phyloP scores from a whole-genome alignment of 2,329 filamentous ascomycete species.

The Mycosphaerella sp. region DNA sequence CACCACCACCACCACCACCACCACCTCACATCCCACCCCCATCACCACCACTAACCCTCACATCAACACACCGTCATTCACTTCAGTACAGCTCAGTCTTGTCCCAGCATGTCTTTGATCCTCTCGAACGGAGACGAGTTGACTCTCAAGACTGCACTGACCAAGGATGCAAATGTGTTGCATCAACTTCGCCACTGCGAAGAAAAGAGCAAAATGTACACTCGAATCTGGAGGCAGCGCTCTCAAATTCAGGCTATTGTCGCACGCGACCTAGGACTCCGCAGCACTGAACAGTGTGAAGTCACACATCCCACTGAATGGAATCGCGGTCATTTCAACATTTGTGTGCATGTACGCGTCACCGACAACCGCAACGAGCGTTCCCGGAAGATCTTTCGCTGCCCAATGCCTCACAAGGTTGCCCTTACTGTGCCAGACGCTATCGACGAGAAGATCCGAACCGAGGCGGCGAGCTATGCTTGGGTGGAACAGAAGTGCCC shows the following conservation, averaged over 20 bases:
- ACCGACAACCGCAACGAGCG: neutral
- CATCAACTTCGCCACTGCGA: neutral
- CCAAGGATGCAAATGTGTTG: neutral
- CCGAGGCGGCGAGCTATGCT: no score
- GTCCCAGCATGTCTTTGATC: neutral
- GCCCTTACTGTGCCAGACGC: no score
- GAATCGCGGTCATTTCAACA: constrained; percentile 6
- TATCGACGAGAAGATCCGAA: no score
- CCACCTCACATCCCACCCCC: no score
- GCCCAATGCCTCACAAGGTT: neutral
- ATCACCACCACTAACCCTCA: no score
- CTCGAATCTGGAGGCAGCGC: neutral
- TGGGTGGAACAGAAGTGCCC: no score
- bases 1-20: no score
- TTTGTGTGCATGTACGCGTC: constrained; percentile 2
- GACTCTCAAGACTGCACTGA: neutral
- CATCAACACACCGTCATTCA: no score
- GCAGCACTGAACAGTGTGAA: neutral
- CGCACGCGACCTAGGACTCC: neutral
- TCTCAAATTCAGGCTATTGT: neutral
- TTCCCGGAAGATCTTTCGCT: constrained; percentile 14
- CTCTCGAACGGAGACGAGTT: neutral
- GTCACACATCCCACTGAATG: neutral
- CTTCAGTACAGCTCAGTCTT: no score
- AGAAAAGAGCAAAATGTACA: neutral